Percentiles rank a stretch among this genome's conserved stretches.
phyloP scores from a whole-genome alignment of 75 land plant species.

The Isoetes taiwanensis region DNA sequence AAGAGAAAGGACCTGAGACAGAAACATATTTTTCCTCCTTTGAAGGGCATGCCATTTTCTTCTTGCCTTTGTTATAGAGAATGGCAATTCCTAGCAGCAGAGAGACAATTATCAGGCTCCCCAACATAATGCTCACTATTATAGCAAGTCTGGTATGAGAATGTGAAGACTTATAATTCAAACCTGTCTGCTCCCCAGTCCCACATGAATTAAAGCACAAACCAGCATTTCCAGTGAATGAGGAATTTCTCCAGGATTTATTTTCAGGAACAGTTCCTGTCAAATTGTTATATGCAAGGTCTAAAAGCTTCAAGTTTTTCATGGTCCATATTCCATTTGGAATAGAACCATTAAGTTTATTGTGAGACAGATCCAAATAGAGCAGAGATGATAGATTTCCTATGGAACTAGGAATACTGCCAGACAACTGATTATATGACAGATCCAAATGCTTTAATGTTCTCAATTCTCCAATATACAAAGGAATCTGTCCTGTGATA shows the following conservation, averaged over 20 bases:
- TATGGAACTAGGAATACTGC: slow-evolving; percentile 40
- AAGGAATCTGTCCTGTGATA: slow-evolving; percentile 43
- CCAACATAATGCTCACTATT: not conserved
- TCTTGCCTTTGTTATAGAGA: not conserved
- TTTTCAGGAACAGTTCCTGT: slow-evolving; percentile 48
- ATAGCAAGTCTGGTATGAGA: not conserved
- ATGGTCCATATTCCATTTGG: slow-evolving; percentile 44
- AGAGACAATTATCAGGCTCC: not conserved
- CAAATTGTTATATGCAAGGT: slow-evolving; percentile 55
- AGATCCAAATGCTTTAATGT: slow-evolving; percentile 71
- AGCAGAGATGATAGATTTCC: slow-evolving; percentile 61
- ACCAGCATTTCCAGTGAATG: too few species aligned
- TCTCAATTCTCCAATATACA: slow-evolving; percentile 39
- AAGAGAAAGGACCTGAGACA: not conserved
- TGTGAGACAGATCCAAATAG: slow-evolving; percentile 56
- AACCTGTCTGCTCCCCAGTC: not conserved
- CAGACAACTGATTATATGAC: slow-evolving; percentile 57
- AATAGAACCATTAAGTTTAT: slow-evolving; percentile 49
- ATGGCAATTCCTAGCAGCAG: not conserved
- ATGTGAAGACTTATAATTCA: not conserved
- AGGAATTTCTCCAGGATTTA: too few species aligned
- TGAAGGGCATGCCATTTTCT: not conserved
- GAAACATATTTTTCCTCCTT: not conserved
- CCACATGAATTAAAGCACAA: not conserved
- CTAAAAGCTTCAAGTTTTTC: slow-evolving; percentile 54